Base-by-base conservation (phyloP, 2,329 filamentous ascomycete species). In the Trichoderma harzianum region DNA sequence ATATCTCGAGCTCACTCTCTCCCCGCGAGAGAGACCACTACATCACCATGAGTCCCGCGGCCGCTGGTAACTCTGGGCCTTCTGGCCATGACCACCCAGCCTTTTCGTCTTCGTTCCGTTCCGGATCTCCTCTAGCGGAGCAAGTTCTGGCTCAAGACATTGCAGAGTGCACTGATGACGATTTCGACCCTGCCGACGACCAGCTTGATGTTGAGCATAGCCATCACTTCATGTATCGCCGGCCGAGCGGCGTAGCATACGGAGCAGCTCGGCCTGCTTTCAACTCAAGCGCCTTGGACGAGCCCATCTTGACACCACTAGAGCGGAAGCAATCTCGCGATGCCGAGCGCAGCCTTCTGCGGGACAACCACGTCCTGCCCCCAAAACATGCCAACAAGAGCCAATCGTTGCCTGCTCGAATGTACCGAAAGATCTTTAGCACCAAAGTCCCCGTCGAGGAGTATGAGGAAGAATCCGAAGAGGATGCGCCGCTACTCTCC, bases 191-290 rank as follows among this genome's bases (percentile, higher is more conserved):
- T 47, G 73, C 66, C 26, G 78, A 77, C 14, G 79, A 78, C 47
- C 77, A 80, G 32, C 76, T 76, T 2, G 81, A 80, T 5, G 75
- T 78, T 66, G 79, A 83, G 64, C 78, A 84, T 58, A 82, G 82
- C 12, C 82, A 82, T n/a, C 86, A 83, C 70, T 84, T 81, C 78
- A 86, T 86, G 76, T 97, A 96, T 82, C 89, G 92, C 70, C 88
- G 94, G 60, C 93, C 94, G 1, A 92, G 90, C 75, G 92, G 91
- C 78, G 90, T 96, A 57, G 90, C 91, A 34, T 93, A 89, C 72
- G 92, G 91, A 14, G 91, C 91, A 28, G 87, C 90, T 1, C 86
- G 93, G 69, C 91, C 92, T 4, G 88, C 91, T 5, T 86, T 97
- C 72, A 87, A 93, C 30, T 89, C 89, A 5, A 84, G 86, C 62